A percentile compares a stretch with the other conserved stretches of the same genome.
Evolutionary conservation across 805 yeast species (phyloP).

Genomic region (Pachysolen tannophilus): DNA sequence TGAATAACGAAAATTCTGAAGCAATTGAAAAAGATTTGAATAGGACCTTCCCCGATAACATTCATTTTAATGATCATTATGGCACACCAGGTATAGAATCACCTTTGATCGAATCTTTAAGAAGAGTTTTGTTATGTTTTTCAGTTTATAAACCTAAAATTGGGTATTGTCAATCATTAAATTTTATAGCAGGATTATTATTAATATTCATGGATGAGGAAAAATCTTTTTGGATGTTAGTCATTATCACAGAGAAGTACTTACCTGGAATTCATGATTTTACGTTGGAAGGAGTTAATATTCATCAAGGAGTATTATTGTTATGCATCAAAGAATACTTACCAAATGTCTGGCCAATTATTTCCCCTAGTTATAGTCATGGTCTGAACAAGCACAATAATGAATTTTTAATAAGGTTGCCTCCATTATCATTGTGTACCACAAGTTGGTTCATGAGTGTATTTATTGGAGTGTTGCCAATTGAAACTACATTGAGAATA

Average conservation of each 20-base stretch:
- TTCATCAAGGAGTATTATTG: constrained; percentile 92
- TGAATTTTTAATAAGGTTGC: constrained; percentile 63
- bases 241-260: constrained; percentile 75
- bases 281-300: constrained; percentile 86
- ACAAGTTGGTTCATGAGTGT: constrained; percentile 98
- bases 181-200: constrained; percentile 83
- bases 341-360: constrained; percentile 67
- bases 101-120: constrained; percentile 56
- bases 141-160: constrained; percentile 80
- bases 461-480: constrained; percentile 85
- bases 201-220: constrained; percentile 86
- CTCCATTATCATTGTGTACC: constrained; percentile 88
- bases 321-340: constrained; percentile 75
- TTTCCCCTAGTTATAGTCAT: constrained; percentile 22
- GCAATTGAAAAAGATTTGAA: constrained; percentile 90
- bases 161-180: constrained; percentile 94
- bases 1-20: constrained; percentile 72
- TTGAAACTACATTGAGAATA: constrained; percentile 78
- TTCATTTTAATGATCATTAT: constrained; percentile 52
- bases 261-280: constrained; percentile 90
- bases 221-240: constrained; percentile 91
- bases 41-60: constrained; percentile 92
- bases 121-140: constrained; percentile 79
- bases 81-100: constrained; percentile 36
- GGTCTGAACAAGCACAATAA: constrained; percentile 18